phyloP scores from a whole-genome alignment of 2,329 filamentous ascomycete species.

The Botryosphaeria agaves region DNA sequence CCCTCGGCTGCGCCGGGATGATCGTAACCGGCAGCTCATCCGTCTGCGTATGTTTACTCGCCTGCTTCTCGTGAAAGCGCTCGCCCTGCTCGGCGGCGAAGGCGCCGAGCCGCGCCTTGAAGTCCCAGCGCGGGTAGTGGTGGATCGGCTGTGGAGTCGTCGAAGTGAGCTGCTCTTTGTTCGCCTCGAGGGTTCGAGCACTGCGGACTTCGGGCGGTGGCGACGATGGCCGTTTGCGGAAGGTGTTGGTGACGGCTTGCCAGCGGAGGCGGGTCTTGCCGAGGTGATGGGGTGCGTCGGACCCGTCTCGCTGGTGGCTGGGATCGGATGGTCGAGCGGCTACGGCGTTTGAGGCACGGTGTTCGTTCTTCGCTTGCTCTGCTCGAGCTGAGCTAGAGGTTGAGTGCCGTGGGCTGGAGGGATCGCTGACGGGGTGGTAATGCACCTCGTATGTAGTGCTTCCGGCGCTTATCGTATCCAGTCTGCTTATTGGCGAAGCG shows the following conservation, averaged over 20 bases:
- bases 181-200: conserved; percentile 32
- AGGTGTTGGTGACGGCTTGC: conserved; percentile 37
- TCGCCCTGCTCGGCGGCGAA: conserved; percentile 32
- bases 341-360: not conserved
- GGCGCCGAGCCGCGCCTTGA: conserved; percentile 27
- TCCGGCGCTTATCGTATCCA: conserved; percentile 42
- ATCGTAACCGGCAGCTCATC: conserved; percentile 37
- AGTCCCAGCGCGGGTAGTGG: conserved; percentile 23
- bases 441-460: conserved; percentile 48
- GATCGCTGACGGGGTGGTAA: conserved; percentile 37
- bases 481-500: conserved; percentile 39
- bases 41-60: conserved; percentile 14
- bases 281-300: no score
- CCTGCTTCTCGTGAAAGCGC: conserved; percentile 21
- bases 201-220: conserved; percentile 42
- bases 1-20: conserved; percentile 40
- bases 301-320: not conserved
- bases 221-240: conserved; percentile 38
- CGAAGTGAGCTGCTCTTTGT: conserved; percentile 5
- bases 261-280: conserved; percentile 19
- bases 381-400: conserved; percentile 9
- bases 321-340: not conserved
- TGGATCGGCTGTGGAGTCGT: conserved; percentile 16
- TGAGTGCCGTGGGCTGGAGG: conserved; percentile 17
- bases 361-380: conserved; percentile 5